Base-by-base conservation (phyloP, 106 monocot genomes). In the Acorus calamus region DNA sequence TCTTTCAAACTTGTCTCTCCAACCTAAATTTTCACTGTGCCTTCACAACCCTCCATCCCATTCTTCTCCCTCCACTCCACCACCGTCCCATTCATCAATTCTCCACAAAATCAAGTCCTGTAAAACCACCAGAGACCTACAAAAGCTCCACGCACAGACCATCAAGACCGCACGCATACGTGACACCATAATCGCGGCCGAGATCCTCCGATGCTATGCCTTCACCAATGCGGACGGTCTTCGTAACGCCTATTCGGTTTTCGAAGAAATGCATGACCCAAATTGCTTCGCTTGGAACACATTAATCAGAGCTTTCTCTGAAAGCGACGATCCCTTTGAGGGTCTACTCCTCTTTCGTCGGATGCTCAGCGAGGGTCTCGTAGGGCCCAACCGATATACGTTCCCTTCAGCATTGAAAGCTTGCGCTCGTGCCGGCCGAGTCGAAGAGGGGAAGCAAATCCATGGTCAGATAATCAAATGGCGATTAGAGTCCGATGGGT, bases 111-210 rank as follows among this genome's bases (percentile, higher is more conserved):
- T 86, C 64, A 81, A 79, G 59, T 42, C 61, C 46, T 64, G 70
- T 64, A 73, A 52, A 61, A 69, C 66, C 43, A 14, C 68, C 8
- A 56, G 50, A 11, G 11, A 70, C 2, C 70, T 86, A 11, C 76
- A 57, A 9, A 75, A 86, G 63, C 70, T 76, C 70, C 86, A 86
- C 52, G 69, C 82, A 55, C 4, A 65, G 11, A 66, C 78, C 45
- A 76, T 86, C 57, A 86, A 81, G 62, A 78, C 78, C 3, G 78
- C 69, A 10, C 54, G 66, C 8, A 78, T 76, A 60, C 46, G 53
- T 10, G 81, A 86, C 62, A 56, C 81, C 28, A 69, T 86, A 42
- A 46, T 81, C 9, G 81, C 79, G 2, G 81, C 86, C 2, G 86
- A 86, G 73, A 45, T 79, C 50, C 73, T 86, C 11, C 61, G 78